These are phyloP conservation scores for Sphenostylis stenocarpa DNA, from an alignment of 306 rosid genomes.

Conservation along the genomic window DNA sequence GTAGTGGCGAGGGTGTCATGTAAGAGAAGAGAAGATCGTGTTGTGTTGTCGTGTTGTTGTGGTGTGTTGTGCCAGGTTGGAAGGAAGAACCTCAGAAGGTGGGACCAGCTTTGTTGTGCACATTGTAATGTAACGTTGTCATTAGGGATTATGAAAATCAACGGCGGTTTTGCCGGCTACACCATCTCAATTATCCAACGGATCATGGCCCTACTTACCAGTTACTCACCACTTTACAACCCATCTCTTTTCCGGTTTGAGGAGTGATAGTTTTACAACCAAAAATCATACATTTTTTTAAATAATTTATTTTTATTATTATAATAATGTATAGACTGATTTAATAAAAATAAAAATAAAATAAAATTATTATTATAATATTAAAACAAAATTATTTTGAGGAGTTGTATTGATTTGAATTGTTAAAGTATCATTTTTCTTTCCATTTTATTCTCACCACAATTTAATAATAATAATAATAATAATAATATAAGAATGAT, in stretches of 20 bases:
- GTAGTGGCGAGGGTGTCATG: neutral
- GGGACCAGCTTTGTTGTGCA: neutral
- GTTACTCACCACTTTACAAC: neutral
- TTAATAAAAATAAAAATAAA: too few species aligned
- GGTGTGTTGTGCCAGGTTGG: conserved; percentile 43
- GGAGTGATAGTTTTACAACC: too few species aligned
- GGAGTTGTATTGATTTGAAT: too few species aligned
- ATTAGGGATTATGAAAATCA: conserved; percentile 30
- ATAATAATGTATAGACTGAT: too few species aligned
- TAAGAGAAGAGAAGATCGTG: neutral
- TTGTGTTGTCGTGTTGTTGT: neutral
- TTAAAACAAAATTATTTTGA: too few species aligned
- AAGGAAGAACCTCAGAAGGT: neutral
- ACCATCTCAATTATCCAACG: neutral
- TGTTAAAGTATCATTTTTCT: too few species aligned
- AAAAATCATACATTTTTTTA: too few species aligned
- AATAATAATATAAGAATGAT: too few species aligned
- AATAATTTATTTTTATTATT: too few species aligned
- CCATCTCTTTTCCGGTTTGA: neutral
- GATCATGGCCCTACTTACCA: neutral
- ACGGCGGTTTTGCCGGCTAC: conserved; percentile 48
- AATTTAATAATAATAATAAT: too few species aligned
- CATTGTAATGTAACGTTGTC: conserved; percentile 17
- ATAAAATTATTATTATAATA: too few species aligned
- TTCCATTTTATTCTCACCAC: too few species aligned